Percentiles rank a stretch among this genome's conserved stretches.
Evolutionary conservation across 306 rosid genomes (phyloP).

Genomic region (Mimosa pudica): DNA sequence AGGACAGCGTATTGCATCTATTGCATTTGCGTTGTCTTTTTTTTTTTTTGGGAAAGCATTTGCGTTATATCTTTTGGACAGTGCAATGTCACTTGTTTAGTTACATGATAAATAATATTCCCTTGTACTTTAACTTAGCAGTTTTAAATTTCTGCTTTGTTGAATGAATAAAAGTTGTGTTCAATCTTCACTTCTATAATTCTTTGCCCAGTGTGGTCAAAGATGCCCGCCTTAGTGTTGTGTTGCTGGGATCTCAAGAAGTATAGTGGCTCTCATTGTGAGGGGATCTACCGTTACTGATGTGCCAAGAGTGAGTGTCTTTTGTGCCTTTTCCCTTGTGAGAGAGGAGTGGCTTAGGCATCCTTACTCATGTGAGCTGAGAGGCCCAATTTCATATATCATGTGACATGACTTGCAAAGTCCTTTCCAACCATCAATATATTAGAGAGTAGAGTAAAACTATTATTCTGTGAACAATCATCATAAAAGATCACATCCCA

Average conservation of each 20-base stretch:
- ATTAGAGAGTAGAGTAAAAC: too few relatives aligned
- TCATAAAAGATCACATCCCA: too few relatives aligned
- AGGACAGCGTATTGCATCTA: neutral
- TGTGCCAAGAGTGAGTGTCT: neutral
- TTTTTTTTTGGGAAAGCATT: too few relatives aligned
- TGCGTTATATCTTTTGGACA: slow-evolving; percentile 11
- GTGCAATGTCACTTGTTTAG: neutral
- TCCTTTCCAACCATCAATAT: too few relatives aligned
- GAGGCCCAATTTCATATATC: too few relatives aligned
- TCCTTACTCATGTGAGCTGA: neutral
- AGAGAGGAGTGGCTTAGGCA: neutral
- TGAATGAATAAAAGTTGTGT: neutral
- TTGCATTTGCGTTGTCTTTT: slow-evolving; percentile 6
- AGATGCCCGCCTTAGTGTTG: neutral
- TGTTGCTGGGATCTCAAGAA: neutral
- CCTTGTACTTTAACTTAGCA: neutral
- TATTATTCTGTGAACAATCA: too few relatives aligned
- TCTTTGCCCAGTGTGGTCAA: neutral
- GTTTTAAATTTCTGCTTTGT: slow-evolving; percentile 7
- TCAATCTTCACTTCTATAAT: neutral
- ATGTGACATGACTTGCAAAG: too few relatives aligned
- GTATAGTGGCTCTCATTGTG: neutral
- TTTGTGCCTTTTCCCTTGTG: neutral
- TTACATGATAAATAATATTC: slow-evolving; percentile 4
- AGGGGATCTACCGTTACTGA: neutral